Evolutionary conservation across 306 rosid species (phyloP), one percentile per base, ranked within the genome.

Genomic region (Herpetospermum pedunculosum): DNA sequence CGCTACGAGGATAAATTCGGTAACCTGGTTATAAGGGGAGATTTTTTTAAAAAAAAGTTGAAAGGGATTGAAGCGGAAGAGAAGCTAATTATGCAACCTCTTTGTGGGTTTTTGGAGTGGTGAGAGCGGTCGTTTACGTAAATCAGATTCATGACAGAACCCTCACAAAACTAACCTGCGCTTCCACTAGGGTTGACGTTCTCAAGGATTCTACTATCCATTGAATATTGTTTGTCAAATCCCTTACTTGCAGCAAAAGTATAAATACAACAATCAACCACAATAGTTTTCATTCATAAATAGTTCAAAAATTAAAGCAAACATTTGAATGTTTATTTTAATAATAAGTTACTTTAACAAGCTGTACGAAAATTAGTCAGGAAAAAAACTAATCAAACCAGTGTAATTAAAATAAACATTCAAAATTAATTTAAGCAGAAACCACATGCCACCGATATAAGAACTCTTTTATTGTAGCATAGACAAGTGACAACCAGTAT

Each of bases 161-260:
- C n/a, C n/a, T n/a, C n/a, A n/a, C n/a, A 48, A 41, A 79, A 35
- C 30, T 57, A 69, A 88, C 98, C 83, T 83, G 86, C 14, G 90
- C 84, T 80, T 92, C 98, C 73, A 92, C 86, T 57, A 75, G 38
- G 12, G 75, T 62, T 0, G 95, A 90, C 62, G 68, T 44, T 77
- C 80, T 84, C 77, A 92, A 43, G 0, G 88, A 81, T 63, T 85
- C 85, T 32, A 85, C 18, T 76, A 92, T 85, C 65, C 82, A 21
- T 62, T 83, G 87, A 68, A 84, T 23, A 54, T 79, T 78, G 43
- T 50, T 79, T 18, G 91, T 85, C 80, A 88, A 41, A 57, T 26
- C 80, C 78, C 21, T 81, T 49, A 90, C 88, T 96, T 92, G 83
- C 75, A 78, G 25, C 70, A 75, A 7, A 74, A 9, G 5, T 48